These are phyloP conservation scores for Teratosphaeria gauchensis DNA, from an alignment of 2,329 filamentous ascomycete genomes.

Conservation along the genomic window DNA sequence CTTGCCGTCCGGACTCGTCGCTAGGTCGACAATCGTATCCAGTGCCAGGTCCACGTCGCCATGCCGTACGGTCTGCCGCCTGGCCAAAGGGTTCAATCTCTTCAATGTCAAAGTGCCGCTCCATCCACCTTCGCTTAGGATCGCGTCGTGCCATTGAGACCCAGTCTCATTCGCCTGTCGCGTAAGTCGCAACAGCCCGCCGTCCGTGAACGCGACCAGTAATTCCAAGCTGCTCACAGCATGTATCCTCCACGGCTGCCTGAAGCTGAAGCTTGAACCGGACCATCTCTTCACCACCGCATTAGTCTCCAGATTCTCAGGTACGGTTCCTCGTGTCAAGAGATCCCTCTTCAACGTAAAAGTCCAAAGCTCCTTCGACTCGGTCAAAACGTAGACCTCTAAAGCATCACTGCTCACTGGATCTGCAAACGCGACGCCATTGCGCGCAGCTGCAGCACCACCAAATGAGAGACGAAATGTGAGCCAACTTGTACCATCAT, in stretches of 20 bases:
- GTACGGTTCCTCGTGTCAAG: conserved; percentile 51
- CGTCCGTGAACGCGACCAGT: conserved; percentile 72
- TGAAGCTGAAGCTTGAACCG: conserved; percentile 65
- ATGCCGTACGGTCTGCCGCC: conserved; percentile 53
- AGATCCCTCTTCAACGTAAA: conserved; percentile 74
- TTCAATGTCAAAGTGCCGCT: conserved; percentile 48
- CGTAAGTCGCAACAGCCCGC: conserved; percentile 62
- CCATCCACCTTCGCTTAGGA: conserved; percentile 65
- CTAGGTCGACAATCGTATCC: conserved; percentile 55
- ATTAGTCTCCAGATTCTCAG: conserved; percentile 61
- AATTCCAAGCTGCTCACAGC: conserved; percentile 65
- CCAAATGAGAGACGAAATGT: conserved; percentile 71
- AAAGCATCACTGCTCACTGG: conserved; percentile 63
- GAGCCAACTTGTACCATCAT: conserved; percentile 38
- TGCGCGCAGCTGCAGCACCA: conserved; percentile 62
- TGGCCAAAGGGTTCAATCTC: conserved; percentile 57
- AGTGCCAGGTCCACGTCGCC: conserved; percentile 57
- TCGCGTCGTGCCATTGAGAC: conserved; percentile 57
- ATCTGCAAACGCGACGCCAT: conserved; percentile 77
- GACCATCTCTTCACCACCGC: conserved; percentile 67
- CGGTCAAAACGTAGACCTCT: conserved; percentile 69
- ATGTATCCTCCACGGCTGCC: conserved; percentile 69
- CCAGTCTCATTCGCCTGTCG: conserved; percentile 46
- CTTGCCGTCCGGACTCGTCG: conserved; percentile 37
- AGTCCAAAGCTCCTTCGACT: conserved; percentile 70